phyloP scores from a whole-genome alignment of 2,329 filamentous ascomycete genomes.

The Hymenoscyphus occultus region DNA sequence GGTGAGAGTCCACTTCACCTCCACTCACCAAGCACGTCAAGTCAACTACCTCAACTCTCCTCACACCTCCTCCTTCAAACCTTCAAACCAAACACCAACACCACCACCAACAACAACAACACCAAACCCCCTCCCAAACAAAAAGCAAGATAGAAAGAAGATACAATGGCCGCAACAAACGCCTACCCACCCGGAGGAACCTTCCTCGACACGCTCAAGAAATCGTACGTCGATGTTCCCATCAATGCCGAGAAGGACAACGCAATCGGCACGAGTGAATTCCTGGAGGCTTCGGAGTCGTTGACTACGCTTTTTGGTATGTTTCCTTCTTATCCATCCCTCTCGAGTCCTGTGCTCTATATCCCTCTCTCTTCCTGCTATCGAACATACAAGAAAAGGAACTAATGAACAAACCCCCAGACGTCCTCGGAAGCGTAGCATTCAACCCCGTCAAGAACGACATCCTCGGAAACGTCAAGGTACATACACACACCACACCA shows the following conservation, averaged over 20 bases:
- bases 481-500: constrained; percentile 38
- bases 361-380: no score
- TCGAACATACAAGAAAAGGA: not conserved
- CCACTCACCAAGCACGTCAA: no score
- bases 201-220: constrained; percentile 81
- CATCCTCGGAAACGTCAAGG: constrained; percentile 88
- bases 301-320: constrained; percentile 84
- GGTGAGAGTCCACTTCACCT: no score
- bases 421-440: constrained; percentile 65
- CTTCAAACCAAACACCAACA: not conserved
- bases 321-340: not conserved
- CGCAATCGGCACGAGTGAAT: constrained; percentile 78
- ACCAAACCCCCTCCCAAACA: not conserved
- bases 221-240: constrained; percentile 80
- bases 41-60: not conserved
- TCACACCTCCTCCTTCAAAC: not conserved
- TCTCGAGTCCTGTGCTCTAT: no score
- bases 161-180: constrained; percentile 28
- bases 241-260: constrained; percentile 70
- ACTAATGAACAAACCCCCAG: constrained; percentile 37
- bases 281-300: constrained; percentile 87
- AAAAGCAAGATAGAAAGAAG: not conserved
- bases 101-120: not conserved
- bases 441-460: constrained; percentile 91
- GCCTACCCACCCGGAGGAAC: constrained; percentile 47